Evolutionary conservation across 306 rosid genomes (phyloP).

Genomic region (Nissolia schottii): DNA sequence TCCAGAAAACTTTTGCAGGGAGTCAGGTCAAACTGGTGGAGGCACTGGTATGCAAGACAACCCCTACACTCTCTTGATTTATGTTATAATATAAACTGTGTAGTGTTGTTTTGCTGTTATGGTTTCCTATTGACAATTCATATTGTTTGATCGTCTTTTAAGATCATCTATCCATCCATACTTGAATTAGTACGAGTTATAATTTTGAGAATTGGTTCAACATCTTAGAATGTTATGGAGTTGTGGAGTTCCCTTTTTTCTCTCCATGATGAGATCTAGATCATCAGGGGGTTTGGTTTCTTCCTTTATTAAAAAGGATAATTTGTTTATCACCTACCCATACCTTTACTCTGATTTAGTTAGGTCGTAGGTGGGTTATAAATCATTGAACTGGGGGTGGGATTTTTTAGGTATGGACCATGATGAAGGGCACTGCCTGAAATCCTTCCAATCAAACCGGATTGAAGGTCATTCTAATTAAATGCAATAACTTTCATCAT

Average conservation of each 20-base stretch:
- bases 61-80: neutral
- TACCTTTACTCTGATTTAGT: neutral
- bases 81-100: neutral
- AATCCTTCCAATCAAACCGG: neutral
- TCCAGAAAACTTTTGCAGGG: neutral
- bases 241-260: neutral
- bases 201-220: neutral
- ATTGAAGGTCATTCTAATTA: neutral
- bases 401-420: neutral
- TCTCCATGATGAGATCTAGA: neutral
- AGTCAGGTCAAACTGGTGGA: conserved; percentile 17
- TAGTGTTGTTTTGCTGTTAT: neutral
- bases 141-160: neutral
- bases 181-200: neutral
- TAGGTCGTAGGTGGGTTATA: neutral
- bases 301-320: neutral
- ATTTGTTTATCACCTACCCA: neutral
- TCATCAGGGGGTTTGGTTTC: neutral
- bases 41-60: neutral
- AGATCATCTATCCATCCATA: neutral
- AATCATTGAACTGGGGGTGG: neutral
- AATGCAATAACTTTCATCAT: neutral
- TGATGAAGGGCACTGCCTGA: neutral
- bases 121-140: neutral
- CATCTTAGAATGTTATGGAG: neutral